Evolutionary conservation across 1,284 basidiomycete genomes (phyloP).

Genomic region (Schizophyllum commune): DNA sequence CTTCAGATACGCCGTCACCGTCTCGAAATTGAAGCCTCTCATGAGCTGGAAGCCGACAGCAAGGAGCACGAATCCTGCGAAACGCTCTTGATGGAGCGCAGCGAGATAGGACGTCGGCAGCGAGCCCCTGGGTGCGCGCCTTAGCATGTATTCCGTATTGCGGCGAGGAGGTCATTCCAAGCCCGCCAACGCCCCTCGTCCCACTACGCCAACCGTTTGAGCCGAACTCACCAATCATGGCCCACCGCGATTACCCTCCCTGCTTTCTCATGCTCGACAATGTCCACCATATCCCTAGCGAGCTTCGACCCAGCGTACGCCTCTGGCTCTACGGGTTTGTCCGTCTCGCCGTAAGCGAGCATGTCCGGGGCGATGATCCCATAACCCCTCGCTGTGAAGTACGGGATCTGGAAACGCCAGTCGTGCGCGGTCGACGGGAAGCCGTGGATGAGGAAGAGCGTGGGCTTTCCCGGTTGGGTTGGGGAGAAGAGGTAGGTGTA

Average conservation of each 20-base stretch:
- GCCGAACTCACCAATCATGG: conserved; percentile 37
- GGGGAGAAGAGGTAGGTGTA: conserved; percentile 30
- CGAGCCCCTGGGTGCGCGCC: not conserved
- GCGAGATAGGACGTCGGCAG: conserved; percentile 3
- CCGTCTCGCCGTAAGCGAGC: conserved; percentile 47
- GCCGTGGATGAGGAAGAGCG: conserved; percentile 38
- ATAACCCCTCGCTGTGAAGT: conserved; percentile 37
- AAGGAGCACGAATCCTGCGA: conserved; percentile 4
- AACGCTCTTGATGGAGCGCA: conserved; percentile 3
- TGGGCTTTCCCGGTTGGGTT: conserved; percentile 21
- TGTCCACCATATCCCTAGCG: conserved; percentile 36
- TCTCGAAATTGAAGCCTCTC: not conserved
- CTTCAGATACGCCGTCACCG: not conserved
- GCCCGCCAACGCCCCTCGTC: not conserved
- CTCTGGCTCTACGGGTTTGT: conserved; percentile 35
- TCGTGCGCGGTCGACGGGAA: conserved; percentile 37
- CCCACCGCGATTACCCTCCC: conserved; percentile 32
- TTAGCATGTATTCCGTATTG: not conserved
- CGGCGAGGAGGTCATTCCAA: not conserved
- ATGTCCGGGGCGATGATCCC: conserved; percentile 45
- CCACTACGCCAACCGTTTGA: not conserved
- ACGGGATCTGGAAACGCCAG: conserved; percentile 37
- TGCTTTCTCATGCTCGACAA: conserved; percentile 33
- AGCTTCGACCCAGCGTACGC: conserved; percentile 33
- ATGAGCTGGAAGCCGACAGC: conserved; percentile 3